Base-by-base conservation (phyloP, 2,329 filamentous ascomycete species). In the Aspergillus vadensis region DNA sequence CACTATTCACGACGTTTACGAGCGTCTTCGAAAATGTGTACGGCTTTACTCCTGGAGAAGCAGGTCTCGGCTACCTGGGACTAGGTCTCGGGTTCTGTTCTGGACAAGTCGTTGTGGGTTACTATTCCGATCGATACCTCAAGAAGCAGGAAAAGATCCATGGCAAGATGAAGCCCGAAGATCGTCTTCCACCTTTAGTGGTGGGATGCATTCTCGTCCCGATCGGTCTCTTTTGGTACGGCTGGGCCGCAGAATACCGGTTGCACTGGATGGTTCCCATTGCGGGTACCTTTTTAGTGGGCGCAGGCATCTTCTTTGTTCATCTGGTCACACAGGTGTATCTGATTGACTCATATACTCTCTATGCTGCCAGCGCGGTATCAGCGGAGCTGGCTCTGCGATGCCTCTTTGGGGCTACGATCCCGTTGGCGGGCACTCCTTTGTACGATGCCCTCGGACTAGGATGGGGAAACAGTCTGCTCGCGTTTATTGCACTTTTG, bases 121-220 rank as follows among this genome's bases (percentile, higher is more conserved):
- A 54, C 23, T 64, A 48, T 49, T 63, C 63, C 3, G 57, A 61
- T 30, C 43, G 60, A 8, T 58, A 63, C 41, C 44, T 63, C 48
- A 56, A 57, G n/a, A 52, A 50, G 23, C 59, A 62, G 30, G 58
- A 63, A 23, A 53, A 52, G 49, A 39, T 55, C 5, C 39, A 59
- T n/a, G 61, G 63, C 7, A 44, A 56, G 32, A 63, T 63, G 57
- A 75, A 73, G 71, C 81, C 82, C 0, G 83, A 86, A 59, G 76
- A 75, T 62, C 78, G 85, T 59, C 72, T 88, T 0, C 79, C 80
- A 0, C 78, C 82, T 0, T 77, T 87, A 44, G 77, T 82, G 4
- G 72, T 80, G 10, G 83, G 82, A 3, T 82, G 82, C 4, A 51
- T 82, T 2, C 59, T 85, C 15, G 80, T 88, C 2, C 85, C 69